These are phyloP conservation scores for Amanita exitialis DNA, from an alignment of 768 basidiomycete species.

Conservation along the genomic window DNA sequence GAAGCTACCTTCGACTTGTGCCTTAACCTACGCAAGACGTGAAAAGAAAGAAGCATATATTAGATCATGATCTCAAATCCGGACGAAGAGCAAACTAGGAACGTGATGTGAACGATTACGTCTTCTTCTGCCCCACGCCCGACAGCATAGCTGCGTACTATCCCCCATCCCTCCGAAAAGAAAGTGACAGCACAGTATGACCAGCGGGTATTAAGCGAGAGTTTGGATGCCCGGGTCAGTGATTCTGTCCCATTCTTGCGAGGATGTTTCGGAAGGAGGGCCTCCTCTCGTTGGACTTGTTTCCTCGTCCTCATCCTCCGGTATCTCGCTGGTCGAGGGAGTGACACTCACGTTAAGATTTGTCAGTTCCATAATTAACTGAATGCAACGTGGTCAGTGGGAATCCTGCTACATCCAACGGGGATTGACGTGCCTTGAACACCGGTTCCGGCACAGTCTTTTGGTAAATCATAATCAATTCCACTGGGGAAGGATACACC, in stretches of 20 bases:
- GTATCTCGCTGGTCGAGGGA: constrained; percentile 8
- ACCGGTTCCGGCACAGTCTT: constrained; percentile 76
- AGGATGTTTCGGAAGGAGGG: constrained; percentile 79
- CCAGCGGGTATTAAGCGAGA: constrained; percentile 23
- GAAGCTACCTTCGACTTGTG: constrained; percentile 64
- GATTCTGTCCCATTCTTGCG: constrained; percentile 85
- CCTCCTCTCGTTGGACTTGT: constrained; percentile 45
- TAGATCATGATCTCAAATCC: constrained; percentile 38
- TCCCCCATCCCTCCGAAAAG: constrained; percentile 12
- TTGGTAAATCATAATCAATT: constrained; percentile 92
- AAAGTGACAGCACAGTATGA: constrained; percentile 3
- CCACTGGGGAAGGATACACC: constrained; percentile 91
- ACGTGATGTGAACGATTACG: constrained; percentile 7
- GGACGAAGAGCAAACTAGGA: constrained; percentile 14
- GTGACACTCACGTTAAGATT: constrained; percentile 19
- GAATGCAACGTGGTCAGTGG: neutral
- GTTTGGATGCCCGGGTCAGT: constrained; percentile 62
- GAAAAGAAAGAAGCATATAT: constrained; percentile 40
- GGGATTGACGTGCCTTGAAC: constrained; percentile 49
- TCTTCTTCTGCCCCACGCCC: constrained; percentile 14
- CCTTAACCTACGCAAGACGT: constrained; percentile 41
- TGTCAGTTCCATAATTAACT: constrained; percentile 62
- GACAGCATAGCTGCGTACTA: constrained; percentile 10
- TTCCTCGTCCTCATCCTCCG: constrained; percentile 42
- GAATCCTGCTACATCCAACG: neutral